Conservation (phyloP, 225 moss, liverwort and hornwort species). For the Asterella californica region DNA sequence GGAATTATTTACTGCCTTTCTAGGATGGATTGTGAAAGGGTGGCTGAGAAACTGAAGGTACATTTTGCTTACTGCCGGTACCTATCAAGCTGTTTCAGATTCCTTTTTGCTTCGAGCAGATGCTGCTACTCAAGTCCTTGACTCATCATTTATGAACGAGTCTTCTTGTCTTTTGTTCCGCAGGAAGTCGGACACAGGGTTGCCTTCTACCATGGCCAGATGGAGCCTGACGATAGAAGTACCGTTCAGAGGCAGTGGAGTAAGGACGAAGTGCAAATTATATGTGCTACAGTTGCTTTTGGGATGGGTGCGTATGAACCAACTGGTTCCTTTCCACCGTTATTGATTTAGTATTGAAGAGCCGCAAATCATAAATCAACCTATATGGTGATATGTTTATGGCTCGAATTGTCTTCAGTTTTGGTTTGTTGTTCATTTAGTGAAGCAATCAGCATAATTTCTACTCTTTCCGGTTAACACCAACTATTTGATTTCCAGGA, state of each 20-base stretch:
- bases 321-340: background rate
- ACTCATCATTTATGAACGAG: background rate
- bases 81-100: background rate
- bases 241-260: conserved; percentile 94
- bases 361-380: too few species aligned
- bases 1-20: conserved; percentile 96
- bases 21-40: conserved; percentile 89
- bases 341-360: too few species aligned
- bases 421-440: too few species aligned
- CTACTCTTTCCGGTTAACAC: background rate
- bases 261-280: conserved; percentile 86
- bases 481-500: conserved; percentile 37
- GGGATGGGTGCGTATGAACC: conserved; percentile 72
- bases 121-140: background rate
- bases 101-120: background rate
- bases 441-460: background rate
- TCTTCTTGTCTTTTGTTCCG: background rate
- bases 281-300: conserved; percentile 98
- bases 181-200: conserved; percentile 90
- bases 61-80: conserved; percentile 3
- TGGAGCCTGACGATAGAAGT: conserved; percentile 81
- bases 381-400: too few species aligned
- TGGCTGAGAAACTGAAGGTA: conserved; percentile 78
- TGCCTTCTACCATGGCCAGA: conserved; percentile 85
- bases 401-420: too few species aligned